These are phyloP conservation scores for Cercophora sp. DNA, from an alignment of 495 filamentous ascomycete genomes.

Conservation along the genomic window DNA sequence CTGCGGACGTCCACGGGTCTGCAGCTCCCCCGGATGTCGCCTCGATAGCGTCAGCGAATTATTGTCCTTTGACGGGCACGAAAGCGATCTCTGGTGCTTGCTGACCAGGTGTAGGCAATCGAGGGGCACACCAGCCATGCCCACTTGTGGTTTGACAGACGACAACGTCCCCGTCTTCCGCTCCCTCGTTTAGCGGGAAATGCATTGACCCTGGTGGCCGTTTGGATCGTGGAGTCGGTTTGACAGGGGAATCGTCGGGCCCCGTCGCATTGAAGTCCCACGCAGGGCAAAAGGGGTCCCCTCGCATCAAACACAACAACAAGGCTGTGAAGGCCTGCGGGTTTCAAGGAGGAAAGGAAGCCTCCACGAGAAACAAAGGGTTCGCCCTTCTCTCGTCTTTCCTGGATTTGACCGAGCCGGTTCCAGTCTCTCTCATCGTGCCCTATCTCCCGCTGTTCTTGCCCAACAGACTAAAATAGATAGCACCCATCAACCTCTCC, in stretches of 20 bases:
- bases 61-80: no score
- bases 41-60: no score
- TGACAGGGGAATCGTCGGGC: not conserved
- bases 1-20: no score
- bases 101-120: constrained; percentile 2
- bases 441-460: no score
- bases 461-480: constrained; percentile 8
- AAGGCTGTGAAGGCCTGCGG: constrained; percentile 6
- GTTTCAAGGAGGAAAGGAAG: constrained; percentile 8
- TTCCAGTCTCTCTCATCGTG: no score
- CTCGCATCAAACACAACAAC: constrained; percentile 11
- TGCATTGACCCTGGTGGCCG: constrained; percentile 8
- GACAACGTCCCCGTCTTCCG: no score
- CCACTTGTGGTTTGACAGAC: no score
- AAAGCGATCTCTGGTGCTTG: not conserved
- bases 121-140: not conserved
- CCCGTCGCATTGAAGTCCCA: constrained; percentile 7
- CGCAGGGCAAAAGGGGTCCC: constrained; percentile 5
- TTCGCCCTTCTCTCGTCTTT: not conserved
- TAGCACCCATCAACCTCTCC: not conserved
- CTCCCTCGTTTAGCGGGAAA: no score
- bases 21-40: no score
- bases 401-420: not conserved
- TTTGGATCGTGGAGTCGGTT: not conserved
- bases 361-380: constrained; percentile 2